Base-by-base conservation (phyloP, 2,329 filamentous ascomycete genomes). In the Cercospora sp. region DNA sequence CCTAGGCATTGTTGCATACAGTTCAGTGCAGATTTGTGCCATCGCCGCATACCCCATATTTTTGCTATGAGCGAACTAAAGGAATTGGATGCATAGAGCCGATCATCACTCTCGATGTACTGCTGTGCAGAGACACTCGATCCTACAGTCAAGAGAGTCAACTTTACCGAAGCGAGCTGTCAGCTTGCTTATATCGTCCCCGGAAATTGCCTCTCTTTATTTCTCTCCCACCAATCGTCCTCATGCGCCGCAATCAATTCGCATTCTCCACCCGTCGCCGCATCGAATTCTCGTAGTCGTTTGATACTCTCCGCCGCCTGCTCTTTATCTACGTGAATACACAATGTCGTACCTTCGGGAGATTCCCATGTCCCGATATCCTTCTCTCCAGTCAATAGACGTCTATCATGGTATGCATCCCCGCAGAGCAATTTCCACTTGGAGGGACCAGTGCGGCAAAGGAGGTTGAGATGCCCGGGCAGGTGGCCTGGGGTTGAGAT, bases 221-320 rank as follows among this genome's bases (percentile, higher is more conserved):
- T 70, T 63, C 33, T 63, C 70, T 82, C 80, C 69, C 78, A 80
- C 84, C 84, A 86, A 1, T 66, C 79, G 61, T 76, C 79, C 74
- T 85, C 84, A 79, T 86, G 84, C 65, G 84, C 84, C 7, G 84
- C 80, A 59, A 86, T 78, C 23, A 86, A 76, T 75, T 86, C 84
- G 5, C 86, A 81, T 1, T 81, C 78, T n/a, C 77, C 75, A 8
- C 77, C 75, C 13, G 64, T 72, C 12, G 45, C 9, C 16, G 66
- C 26, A 61, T 75, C 73, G 67, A 84, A 78, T 62, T 75, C 73
- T 36, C 76, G 74, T 57, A 86, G 79, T 55, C 79, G 73, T 40
- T 73, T 70, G 60, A 87, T 79, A 20, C 82, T 84, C 67, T 75
- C 72, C 68, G 74, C 78, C 9, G 85, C 85, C n/a, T 69, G 72